A percentile compares a stretch with the other conserved stretches of the same genome.
These are phyloP conservation scores for Sclerotinia spermophila DNA, from an alignment of 2,329 filamentous ascomycete species.

Conservation along the genomic window DNA sequence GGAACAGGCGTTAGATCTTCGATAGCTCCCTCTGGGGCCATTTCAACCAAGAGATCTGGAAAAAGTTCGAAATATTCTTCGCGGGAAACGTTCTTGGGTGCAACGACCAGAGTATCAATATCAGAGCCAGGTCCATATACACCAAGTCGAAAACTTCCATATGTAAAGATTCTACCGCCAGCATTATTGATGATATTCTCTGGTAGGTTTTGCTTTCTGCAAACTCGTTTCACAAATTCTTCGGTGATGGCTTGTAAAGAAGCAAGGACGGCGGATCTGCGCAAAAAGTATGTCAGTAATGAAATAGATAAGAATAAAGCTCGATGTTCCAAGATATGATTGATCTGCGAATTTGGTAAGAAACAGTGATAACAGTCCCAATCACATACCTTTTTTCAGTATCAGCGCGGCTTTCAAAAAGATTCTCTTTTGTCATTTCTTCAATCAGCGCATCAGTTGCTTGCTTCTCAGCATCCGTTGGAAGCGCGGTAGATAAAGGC, in stretches of 20 bases:
- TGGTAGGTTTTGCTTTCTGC: constrained; percentile 54
- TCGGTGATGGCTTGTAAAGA: constrained; percentile 76
- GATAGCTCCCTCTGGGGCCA: constrained; percentile 75
- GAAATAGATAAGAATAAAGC: background rate
- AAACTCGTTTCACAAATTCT: constrained; percentile 82
- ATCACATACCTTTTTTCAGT: constrained; percentile 71
- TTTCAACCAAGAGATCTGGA: constrained; percentile 70
- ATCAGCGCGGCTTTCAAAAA: constrained; percentile 81
- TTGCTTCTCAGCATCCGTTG: constrained; percentile 71
- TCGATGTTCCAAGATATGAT: too few relatives aligned
- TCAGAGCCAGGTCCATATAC: constrained; percentile 95
- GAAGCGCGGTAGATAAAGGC: constrained; percentile 73
- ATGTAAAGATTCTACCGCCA: constrained; percentile 91
- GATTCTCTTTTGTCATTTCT: constrained; percentile 84
- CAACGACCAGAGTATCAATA: constrained; percentile 94
- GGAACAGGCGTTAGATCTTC: constrained; percentile 80
- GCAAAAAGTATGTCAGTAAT: constrained; percentile 13
- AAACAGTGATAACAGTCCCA: background rate
- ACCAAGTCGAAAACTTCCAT: constrained; percentile 90
- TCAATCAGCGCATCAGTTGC: constrained; percentile 76
- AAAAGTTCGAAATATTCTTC: constrained; percentile 92
- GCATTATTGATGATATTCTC: constrained; percentile 76
- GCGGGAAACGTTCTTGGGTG: constrained; percentile 80
- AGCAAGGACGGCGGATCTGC: constrained; percentile 63
- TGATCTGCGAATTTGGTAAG: background rate